A percentile compares a stretch with the other conserved stretches of the same genome.
These are phyloP conservation scores for Ascoidea rubescens DNA, from an alignment of 805 yeast species.

Conservation along the genomic window DNA sequence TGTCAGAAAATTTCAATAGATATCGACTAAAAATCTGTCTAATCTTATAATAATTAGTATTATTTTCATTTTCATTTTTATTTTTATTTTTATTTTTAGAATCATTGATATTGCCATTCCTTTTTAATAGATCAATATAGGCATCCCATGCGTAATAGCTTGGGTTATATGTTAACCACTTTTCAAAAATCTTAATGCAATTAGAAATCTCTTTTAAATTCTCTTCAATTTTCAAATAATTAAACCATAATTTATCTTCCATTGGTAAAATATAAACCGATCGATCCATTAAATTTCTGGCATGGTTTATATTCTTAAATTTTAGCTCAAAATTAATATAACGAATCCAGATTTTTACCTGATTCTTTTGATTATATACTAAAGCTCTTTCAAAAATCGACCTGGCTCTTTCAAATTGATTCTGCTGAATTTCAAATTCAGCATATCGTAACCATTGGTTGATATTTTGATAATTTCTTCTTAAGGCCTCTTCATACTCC, in stretches of 20 bases:
- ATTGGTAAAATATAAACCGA: conserved; percentile 65
- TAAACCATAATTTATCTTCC: conserved; percentile 77
- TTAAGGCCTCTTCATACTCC: conserved; percentile 77
- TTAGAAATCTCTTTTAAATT: conserved; percentile 48
- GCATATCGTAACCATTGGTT: conserved; percentile 93
- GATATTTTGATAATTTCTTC: conserved; percentile 67
- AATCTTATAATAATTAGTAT: conserved; percentile 67
- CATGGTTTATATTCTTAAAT: conserved; percentile 68
- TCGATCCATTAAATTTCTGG: conserved; percentile 71
- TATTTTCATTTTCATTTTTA: conserved; percentile 35
- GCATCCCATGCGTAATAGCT: conserved; percentile 38
- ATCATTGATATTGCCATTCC: conserved; percentile 36
- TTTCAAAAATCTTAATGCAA: conserved; percentile 51
- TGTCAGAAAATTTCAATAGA: conserved; percentile 39
- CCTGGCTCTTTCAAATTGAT: conserved; percentile 66
- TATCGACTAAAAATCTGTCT: conserved; percentile 21
- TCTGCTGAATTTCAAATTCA: conserved; percentile 69
- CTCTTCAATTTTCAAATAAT: conserved; percentile 74
- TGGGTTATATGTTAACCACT: conserved; percentile 63
- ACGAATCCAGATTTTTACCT: conserved; percentile 71
- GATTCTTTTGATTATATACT: conserved; percentile 53
- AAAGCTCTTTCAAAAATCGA: conserved; percentile 82
- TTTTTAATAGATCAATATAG: conserved; percentile 54
- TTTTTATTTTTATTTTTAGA: conserved; percentile 39
- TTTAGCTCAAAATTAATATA: conserved; percentile 71